phyloP scores from a whole-genome alignment of 2,329 filamentous ascomycete genomes.

The Cladosporium velox region DNA sequence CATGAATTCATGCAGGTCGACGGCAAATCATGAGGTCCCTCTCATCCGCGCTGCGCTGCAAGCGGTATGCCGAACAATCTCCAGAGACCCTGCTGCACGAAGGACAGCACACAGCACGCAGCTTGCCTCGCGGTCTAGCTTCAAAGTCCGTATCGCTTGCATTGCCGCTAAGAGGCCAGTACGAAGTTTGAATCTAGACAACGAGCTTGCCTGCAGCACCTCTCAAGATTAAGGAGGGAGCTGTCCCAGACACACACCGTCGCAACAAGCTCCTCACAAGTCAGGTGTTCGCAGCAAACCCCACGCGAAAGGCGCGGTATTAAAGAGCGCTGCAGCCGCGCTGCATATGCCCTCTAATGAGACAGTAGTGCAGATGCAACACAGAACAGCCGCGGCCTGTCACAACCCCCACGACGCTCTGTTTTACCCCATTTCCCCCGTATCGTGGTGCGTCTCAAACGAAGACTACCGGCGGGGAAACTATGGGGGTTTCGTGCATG shows the following conservation, averaged over 20 bases:
- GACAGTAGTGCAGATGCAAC: neutral
- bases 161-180: no score
- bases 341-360: neutral
- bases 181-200: no score
- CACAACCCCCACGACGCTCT: neutral
- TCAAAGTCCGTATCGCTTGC: no score
- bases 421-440: neutral
- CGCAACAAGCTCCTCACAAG: neutral
- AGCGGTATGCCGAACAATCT: constrained; percentile 6
- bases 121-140: no score
- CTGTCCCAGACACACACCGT: constrained; percentile 1
- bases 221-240: neutral
- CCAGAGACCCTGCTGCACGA: neutral
- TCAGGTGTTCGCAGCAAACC: neutral
- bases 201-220: neutral
- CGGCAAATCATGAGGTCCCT: constrained; percentile 8
- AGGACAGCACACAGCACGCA: neutral
- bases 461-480: neutral
- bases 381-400: neutral
- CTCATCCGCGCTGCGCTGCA: constrained; percentile 9
- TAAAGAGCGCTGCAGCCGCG: constrained; percentile 4
- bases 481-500: constrained; percentile 7
- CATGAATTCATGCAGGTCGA: constrained; percentile 2
- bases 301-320: constrained; percentile 3
- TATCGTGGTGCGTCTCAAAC: neutral